phyloP scores from a whole-genome alignment of 169 alveolate genomes.

The Theileria sp. region DNA sequence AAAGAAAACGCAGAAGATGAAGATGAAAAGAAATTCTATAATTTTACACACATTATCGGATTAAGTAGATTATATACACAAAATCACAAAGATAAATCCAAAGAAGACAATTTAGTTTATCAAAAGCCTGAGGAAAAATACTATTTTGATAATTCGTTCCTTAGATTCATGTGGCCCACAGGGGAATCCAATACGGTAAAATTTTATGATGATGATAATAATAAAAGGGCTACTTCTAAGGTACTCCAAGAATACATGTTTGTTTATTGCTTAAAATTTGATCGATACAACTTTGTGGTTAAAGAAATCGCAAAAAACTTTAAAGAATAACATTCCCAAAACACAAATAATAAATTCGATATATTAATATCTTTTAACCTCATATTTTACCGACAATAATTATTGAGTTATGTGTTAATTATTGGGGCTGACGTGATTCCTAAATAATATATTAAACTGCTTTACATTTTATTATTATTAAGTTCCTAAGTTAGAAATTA shows the following conservation, averaged over 20 bases:
- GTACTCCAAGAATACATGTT: constrained; percentile 48
- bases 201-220: constrained; percentile 32
- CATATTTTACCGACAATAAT: neutral
- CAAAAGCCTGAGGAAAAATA: constrained; percentile 55
- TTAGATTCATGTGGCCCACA: constrained; percentile 52
- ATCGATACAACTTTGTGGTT: constrained; percentile 28
- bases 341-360: neutral
- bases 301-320: constrained; percentile 33
- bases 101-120: constrained; percentile 11
- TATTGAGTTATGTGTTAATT: neutral
- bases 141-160: constrained; percentile 37
- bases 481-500: neutral
- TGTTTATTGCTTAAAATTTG: constrained; percentile 27
- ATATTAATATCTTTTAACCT: neutral
- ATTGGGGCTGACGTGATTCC: neutral
- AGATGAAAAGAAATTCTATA: constrained; percentile 46
- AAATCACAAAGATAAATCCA: constrained; percentile 8
- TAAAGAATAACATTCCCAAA: neutral
- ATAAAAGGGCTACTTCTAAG: constrained; percentile 20
- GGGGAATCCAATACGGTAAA: constrained; percentile 60
- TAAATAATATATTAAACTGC: neutral
- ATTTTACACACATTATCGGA: constrained; percentile 51
- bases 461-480: neutral
- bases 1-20: constrained; percentile 43
- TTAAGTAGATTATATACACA: constrained; percentile 36